Evolutionary conservation across 139 green algal species (phyloP).

Genomic region (Chlorella ohadii): DNA sequence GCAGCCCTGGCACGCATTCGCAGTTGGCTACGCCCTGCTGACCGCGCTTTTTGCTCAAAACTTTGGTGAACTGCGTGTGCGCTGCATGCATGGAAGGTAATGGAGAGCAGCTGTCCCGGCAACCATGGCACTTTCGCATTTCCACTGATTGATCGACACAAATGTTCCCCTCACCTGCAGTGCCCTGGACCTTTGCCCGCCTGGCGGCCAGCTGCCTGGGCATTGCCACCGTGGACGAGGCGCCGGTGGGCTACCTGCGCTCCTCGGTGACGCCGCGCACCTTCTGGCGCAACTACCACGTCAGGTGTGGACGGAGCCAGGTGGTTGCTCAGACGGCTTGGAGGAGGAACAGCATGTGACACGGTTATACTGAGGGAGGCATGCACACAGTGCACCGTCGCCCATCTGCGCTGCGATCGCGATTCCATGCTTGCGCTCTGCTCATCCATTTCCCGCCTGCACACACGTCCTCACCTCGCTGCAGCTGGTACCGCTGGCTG

Average conservation of each 20-base stretch:
- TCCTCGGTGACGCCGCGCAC: conserved; percentile 7
- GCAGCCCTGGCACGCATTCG: conserved; percentile 19
- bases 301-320: no score
- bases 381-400: no score
- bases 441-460: no score
- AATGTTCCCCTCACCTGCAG: background rate
- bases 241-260: conserved; percentile 10
- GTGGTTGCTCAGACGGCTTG: no score
- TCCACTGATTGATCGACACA: no score
- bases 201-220: background rate
- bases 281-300: conserved; percentile 38
- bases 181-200: conserved; percentile 26
- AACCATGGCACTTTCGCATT: no score
- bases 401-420: no score
- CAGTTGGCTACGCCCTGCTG: background rate
- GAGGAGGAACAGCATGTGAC: background rate
- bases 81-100: no score
- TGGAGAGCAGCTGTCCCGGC: no score
- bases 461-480: no score
- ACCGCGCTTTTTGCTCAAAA: conserved; percentile 17
- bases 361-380: background rate
- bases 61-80: background rate
- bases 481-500: conserved; percentile 40
- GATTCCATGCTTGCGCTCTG: no score
- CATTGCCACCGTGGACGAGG: conserved; percentile 9